phyloP scores from a whole-genome alignment of 73 alveolate species.

The Stentor roeselii region DNA sequence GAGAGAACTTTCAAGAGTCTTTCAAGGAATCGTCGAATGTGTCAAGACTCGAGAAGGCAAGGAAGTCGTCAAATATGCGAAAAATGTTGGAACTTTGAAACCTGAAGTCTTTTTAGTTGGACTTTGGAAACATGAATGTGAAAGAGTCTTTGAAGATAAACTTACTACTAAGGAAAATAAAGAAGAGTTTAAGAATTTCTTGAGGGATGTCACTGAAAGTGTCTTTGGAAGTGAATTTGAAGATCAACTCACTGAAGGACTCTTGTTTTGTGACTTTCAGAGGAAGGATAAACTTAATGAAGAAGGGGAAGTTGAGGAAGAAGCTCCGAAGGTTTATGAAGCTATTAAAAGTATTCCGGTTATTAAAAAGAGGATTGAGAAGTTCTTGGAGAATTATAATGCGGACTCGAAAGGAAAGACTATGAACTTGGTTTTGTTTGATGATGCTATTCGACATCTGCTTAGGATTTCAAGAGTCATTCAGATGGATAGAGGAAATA shows the following conservation, averaged over 20 bases:
- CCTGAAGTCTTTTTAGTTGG: slow-evolving; percentile 95
- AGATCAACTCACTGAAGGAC: slow-evolving; percentile 59
- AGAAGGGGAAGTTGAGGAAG: slow-evolving; percentile 88
- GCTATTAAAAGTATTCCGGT: slow-evolving; percentile 90
- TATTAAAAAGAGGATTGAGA: slow-evolving; percentile 80
- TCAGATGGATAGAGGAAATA: slow-evolving; percentile 96
- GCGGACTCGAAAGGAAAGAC: slow-evolving; percentile 92
- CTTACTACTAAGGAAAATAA: slow-evolving; percentile 94
- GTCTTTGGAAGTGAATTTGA: slow-evolving; percentile 68
- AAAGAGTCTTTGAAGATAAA: slow-evolving; percentile 99
- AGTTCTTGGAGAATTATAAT: slow-evolving; percentile 81
- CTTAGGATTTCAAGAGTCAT: slow-evolving; percentile 96
- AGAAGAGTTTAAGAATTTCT: slow-evolving; percentile 83
- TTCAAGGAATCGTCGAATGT: slow-evolving; percentile 94
- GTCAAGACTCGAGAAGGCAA: slow-evolving; percentile 40
- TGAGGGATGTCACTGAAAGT: slow-evolving; percentile 77
- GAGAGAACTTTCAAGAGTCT: slow-evolving; percentile 99
- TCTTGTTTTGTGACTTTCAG: slow-evolving; percentile 89
- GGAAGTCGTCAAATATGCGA: slow-evolving; percentile 80
- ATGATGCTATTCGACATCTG: slow-evolving; percentile 98
- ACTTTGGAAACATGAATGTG: slow-evolving; percentile 99
- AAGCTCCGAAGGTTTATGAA: slow-evolving; percentile 96
- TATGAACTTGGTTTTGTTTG: slow-evolving; percentile 99
- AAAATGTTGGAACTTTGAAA: slow-evolving; percentile 71
- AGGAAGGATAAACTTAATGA: slow-evolving; percentile 87